Conservation (phyloP, 75 land plant genomes). For the Pinus tabuliformis region DNA sequence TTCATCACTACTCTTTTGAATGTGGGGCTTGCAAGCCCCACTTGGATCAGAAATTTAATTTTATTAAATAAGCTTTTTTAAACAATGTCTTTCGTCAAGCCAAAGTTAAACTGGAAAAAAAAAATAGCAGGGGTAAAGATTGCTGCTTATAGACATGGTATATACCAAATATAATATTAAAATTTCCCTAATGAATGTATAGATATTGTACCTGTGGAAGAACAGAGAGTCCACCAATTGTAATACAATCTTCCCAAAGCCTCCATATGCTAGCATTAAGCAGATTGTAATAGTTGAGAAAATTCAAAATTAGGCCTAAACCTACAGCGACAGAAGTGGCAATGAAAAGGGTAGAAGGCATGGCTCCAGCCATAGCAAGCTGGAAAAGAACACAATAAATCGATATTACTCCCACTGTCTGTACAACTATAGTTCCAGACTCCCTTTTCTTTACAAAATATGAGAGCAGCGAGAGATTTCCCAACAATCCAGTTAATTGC, state of each 20-base stretch:
- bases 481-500: conserved; percentile 81
- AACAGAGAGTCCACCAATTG: conserved; percentile 78
- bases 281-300: conserved; percentile 55
- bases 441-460: conserved; percentile 89
- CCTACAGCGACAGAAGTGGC: conserved; percentile 58
- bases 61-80: not conserved
- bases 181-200: not conserved
- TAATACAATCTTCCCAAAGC: conserved; percentile 89
- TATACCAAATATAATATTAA: not conserved
- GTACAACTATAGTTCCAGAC: conserved; percentile 76
- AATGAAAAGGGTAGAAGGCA: conserved; percentile 68
- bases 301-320: conserved; percentile 69
- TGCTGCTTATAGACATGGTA: not conserved
- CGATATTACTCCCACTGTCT: conserved; percentile 84
- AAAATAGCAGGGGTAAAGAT: not conserved
- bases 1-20: not conserved
- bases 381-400: conserved; percentile 69
- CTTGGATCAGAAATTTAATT: not conserved
- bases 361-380: conserved; percentile 86
- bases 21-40: not conserved
- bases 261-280: conserved; percentile 53
- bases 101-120: not conserved
- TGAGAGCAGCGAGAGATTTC: conserved; percentile 85
- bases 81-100: no score
- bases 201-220: conserved; percentile 62